Evolutionary conservation across 768 basidiomycete genomes (phyloP), one percentile per base, ranked within the genome.

Genomic region (Tricholoma bakamatsutake): DNA sequence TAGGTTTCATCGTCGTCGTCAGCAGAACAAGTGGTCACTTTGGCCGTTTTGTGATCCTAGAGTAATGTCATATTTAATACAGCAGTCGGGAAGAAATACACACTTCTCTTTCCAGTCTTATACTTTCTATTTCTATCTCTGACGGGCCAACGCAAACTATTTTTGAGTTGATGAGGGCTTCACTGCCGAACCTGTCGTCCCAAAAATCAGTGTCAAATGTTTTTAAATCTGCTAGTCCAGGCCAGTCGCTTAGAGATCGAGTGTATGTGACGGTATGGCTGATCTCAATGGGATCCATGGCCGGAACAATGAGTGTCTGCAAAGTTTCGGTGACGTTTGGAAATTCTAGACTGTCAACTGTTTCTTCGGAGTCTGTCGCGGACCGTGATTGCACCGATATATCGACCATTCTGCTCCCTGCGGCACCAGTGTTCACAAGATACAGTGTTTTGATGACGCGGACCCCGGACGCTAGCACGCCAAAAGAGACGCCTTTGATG

Each of bases 351-450:
- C 65, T 61, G 21, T 62, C 50, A 55, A 66, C 59, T 28, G 65
- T 66, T 17, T 64, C 61, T 6, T 45, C 58, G 27, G 77, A 66
- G n/a, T 72, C 56, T 4, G 56, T 59, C 24, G 3, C 2, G 21
- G 78, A 65, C 21, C 73, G 75, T 8, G 90, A 86, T 54, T 85
- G 87, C 34, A 95, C 72, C 0, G 92, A 93, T 34, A 96, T 73
- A 64, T 97, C 94, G 53, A 97, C 68, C 43, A 83, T 77, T 43
- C 93, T 80, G 52, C 88, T 82, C 1, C 88, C 90, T 1, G 80
- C 72, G 1, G 78, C 79, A 12, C 90, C 87, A 0, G 76, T 74
- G 61, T 80, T 84, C 39, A 75, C 69, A 34, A 96, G 73, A 61
- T 78, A 74, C 35, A 98, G 65, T 8, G 82, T 85, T 67, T 88